phyloP scores from a whole-genome alignment of 73 alveolate genomes.

The Paramecium tetraurelia region DNA sequence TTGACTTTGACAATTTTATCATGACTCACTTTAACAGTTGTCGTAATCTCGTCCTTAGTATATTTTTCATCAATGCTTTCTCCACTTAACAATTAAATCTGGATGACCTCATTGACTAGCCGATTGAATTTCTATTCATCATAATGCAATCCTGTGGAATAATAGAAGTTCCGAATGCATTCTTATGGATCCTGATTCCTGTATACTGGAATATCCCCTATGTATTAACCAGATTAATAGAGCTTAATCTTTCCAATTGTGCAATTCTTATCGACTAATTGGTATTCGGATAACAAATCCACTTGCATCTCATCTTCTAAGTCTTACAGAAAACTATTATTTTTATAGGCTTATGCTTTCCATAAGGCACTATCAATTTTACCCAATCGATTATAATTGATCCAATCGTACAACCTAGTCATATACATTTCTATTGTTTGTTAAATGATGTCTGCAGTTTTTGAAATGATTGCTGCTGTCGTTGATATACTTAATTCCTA shows the following conservation, averaged over 20 bases:
- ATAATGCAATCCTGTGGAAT: not conserved
- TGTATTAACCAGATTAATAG: not conserved
- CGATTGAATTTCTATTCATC: slow-evolving; percentile 2
- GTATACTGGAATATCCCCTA: not conserved
- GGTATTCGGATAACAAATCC: not conserved
- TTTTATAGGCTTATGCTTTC: not conserved
- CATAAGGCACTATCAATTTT: not conserved
- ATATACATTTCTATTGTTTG: not conserved
- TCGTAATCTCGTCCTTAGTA: not conserved
- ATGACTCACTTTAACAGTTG: not conserved
- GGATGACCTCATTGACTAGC: not conserved
- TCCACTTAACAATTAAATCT: not conserved
- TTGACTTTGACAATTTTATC: not conserved
- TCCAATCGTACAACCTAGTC: not conserved
- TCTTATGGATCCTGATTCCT: not conserved
- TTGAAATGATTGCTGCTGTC: not conserved
- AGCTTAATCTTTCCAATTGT: not conserved
- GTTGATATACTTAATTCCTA: not conserved
- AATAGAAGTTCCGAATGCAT: not conserved
- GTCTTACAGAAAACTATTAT: not conserved
- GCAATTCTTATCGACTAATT: not conserved
- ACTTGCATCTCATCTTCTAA: not conserved
- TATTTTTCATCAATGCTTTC: not conserved
- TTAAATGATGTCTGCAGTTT: not conserved
- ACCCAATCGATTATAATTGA: not conserved